Evolutionary conservation across 768 basidiomycete species (phyloP).

Genomic region (Auricularia cornea): DNA sequence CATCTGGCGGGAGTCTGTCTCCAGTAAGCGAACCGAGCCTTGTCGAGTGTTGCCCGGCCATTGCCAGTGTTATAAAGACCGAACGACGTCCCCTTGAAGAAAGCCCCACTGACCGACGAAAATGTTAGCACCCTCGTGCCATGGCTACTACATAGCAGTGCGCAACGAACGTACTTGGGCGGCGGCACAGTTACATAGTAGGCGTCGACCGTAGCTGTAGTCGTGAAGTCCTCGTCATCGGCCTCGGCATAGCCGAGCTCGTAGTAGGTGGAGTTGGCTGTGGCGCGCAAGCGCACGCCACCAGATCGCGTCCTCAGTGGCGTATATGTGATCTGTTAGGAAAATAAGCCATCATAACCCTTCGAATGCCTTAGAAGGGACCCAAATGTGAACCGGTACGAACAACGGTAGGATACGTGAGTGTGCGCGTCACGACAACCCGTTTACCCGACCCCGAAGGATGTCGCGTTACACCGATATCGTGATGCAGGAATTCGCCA

Average conservation of each 20-base stretch:
- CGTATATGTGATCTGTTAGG: not conserved
- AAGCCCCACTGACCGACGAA: not conserved
- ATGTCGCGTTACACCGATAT: not conserved
- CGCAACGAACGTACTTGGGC: not conserved
- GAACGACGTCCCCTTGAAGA: slow-evolving; percentile 1
- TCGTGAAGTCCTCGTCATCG: not conserved
- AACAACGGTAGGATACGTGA: not conserved
- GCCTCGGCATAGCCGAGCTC: not conserved
- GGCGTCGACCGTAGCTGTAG: not conserved
- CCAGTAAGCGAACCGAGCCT: not conserved
- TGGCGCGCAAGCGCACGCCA: not conserved
- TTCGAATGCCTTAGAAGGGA: no score
- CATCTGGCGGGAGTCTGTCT: not conserved
- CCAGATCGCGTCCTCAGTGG: not conserved
- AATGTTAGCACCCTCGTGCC: not conserved
- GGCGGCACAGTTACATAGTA: not conserved
- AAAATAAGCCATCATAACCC: not conserved
- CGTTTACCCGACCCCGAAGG: not conserved
- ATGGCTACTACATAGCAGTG: no score
- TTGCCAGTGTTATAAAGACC: not conserved
- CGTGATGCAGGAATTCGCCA: not conserved
- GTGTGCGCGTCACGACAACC: not conserved
- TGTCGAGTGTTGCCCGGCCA: not conserved
- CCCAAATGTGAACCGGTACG: not conserved
- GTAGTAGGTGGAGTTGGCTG: not conserved